phyloP scores from a whole-genome alignment of 208 protist genomes.

The Herpetomonas samuelpessoai region DNA sequence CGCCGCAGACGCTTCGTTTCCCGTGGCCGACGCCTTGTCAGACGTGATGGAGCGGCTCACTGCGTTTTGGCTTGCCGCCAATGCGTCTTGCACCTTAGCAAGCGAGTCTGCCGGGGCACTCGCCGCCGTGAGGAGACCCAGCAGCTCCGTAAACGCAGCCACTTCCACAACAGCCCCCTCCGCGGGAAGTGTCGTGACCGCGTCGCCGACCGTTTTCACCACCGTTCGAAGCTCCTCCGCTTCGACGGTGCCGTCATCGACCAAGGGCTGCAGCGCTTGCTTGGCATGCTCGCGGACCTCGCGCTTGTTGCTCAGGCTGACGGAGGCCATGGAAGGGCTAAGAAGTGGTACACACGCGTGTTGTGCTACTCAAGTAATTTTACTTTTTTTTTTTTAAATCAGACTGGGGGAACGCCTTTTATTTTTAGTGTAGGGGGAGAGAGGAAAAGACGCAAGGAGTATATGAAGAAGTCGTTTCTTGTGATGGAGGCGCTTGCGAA shows the following conservation, averaged over 20 bases:
- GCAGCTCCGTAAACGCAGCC: conserved; percentile 20
- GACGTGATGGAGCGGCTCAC: background rate
- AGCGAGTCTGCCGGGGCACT: conserved; percentile 9
- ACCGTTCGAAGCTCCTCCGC: conserved; percentile 60
- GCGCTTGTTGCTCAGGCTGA: conserved; percentile 54
- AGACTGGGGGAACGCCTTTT: too few relatives aligned
- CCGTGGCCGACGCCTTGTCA: background rate
- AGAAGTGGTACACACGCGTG: background rate
- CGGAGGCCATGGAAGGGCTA: background rate
- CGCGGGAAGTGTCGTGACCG: conserved; percentile 25
- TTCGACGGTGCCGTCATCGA: conserved; percentile 46
- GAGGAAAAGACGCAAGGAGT: conserved; percentile 2
- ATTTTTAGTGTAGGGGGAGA: background rate
- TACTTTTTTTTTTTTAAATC: too few relatives aligned
- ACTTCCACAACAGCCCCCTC: conserved; percentile 17
- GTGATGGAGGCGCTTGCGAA: too few relatives aligned
- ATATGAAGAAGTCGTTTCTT: too few relatives aligned
- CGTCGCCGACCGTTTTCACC: conserved; percentile 41
- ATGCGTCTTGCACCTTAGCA: conserved; percentile 6
- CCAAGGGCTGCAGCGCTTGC: conserved; percentile 39
- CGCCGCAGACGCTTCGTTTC: background rate
- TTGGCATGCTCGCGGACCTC: conserved; percentile 73
- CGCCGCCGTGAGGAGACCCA: conserved; percentile 13
- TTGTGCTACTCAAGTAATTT: too few relatives aligned
- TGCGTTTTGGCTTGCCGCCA: conserved; percentile 4